Base-by-base conservation (phyloP, 1,284 basidiomycete species). In the Phaffia rhodozyma region DNA sequence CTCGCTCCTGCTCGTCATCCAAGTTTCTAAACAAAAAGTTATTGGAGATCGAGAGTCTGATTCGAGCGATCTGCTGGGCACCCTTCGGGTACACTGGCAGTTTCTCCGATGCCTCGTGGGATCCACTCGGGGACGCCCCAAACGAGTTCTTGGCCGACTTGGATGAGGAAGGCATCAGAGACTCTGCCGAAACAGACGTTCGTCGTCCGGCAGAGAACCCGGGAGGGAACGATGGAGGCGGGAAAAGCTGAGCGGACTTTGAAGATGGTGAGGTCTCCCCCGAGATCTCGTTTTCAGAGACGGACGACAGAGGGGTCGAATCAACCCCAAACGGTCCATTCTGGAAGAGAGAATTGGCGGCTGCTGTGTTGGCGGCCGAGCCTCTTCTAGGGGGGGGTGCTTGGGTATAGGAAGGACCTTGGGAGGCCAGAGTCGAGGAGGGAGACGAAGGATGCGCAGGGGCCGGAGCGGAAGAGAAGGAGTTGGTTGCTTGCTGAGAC, bases 1-100 rank as follows among this genome's bases (percentile, higher is more conserved):
- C 91, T 3, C 83, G 83, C 76, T 90, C 87, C 76, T 98, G 94
- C 72, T 97, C 94, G 71, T 93, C 89, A 70, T 97, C 93, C 20
- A 99, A 83, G 75, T 96, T 91, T 64, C 91, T 83, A 81, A 99
- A 99, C 66, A 97, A 84, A 71, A 98, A 88, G 76, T 96, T 94
- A 73, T 86, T 85, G 57, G 83, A 80, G 70, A 94, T 96, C 55
- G 91, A 89, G 2, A 83, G 78, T 71, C 86, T 86, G 77, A 99
- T 97, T 59, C 94, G 84, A 49, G 81, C 80, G 53, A 93, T 80
- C 76, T 98, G 96, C 69, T 90, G 86, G 4, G 83, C 78, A 1
- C 86, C 82, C 78, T 99, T 98, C 47, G 84, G 83, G 72, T 86
- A 90, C 55, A 87, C 79, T 7, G 88, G 88, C 5, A 67, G 59